A percentile compares a stretch with the other conserved stretches of the same genome.
Conservation (phyloP, 1,284 basidiomycete species). For the Melampsora occidentalis region DNA sequence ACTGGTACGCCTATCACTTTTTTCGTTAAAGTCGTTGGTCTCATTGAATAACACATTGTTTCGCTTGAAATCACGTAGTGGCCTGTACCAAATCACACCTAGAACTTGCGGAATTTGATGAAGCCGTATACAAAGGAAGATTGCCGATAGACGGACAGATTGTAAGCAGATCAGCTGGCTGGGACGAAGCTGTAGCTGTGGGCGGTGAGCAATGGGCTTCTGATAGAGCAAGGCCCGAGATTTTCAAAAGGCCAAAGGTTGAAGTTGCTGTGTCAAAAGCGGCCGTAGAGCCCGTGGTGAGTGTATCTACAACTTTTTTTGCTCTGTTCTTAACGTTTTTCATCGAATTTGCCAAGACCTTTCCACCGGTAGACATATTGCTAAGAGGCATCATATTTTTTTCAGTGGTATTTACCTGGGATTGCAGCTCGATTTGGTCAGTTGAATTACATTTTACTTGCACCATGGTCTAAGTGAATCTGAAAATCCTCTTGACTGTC, state of each 20-base stretch:
- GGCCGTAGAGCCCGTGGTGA: constrained; percentile 53
- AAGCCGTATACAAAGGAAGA: constrained; percentile 67
- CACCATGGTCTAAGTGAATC: too few relatives aligned
- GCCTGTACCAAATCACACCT: constrained; percentile 79
- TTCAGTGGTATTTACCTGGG: constrained; percentile 61
- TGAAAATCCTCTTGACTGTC: too few relatives aligned
- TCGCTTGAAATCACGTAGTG: constrained; percentile 56
- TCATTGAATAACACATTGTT: too few relatives aligned
- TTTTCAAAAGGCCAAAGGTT: constrained; percentile 66
- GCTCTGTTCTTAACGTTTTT: too few relatives aligned
- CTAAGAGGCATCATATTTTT: too few relatives aligned
- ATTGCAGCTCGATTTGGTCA: constrained; percentile 51
- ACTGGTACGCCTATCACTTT: constrained; percentile 9
- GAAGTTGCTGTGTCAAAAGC: constrained; percentile 79
- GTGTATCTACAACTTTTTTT: neutral
- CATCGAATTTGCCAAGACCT: constrained; percentile 63
- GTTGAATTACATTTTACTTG: neutral
- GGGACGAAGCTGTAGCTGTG: too few relatives aligned
- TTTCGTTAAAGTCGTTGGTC: too few relatives aligned
- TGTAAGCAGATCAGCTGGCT: constrained; percentile 62
- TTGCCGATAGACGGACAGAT: constrained; percentile 78
- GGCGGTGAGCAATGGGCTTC: too few relatives aligned
- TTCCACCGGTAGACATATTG: too few relatives aligned
- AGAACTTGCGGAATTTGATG: constrained; percentile 88
- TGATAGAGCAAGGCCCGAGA: constrained; percentile 48